A percentile compares a stretch with the other conserved stretches of the same genome.
These are phyloP conservation scores for Globisporangium spiculum DNA, from an alignment of 352 stramenopile species.

Conservation along the genomic window DNA sequence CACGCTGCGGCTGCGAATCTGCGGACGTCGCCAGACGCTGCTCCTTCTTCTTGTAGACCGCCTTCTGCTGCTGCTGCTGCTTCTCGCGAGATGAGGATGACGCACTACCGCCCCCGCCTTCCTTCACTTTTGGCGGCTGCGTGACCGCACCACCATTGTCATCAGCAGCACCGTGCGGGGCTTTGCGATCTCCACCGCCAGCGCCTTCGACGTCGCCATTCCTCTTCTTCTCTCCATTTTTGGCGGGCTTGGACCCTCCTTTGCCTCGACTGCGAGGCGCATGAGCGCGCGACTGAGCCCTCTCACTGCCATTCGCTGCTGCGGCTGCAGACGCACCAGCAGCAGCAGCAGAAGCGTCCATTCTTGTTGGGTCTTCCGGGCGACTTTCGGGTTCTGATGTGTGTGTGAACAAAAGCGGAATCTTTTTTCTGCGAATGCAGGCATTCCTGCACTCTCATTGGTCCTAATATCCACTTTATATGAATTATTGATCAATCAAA, in stretches of 20 bases:
- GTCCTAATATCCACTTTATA: background rate
- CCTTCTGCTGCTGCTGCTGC: background rate
- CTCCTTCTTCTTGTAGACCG: constrained; percentile 7
- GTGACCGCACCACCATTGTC: background rate
- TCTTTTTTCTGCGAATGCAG: background rate
- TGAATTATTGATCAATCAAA: background rate
- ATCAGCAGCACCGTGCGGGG: background rate
- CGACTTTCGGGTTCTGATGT: background rate
- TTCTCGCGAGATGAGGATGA: background rate
- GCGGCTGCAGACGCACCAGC: background rate
- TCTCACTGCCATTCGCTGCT: background rate
- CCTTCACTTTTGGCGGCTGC: background rate
- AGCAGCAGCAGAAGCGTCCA: background rate
- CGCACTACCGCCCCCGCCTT: background rate
- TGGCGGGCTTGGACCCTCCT: background rate
- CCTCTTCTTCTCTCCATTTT: background rate
- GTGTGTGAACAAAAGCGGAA: background rate
- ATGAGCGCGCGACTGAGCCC: background rate
- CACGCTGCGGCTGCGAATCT: background rate
- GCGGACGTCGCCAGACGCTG: background rate
- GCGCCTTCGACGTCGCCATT: background rate
- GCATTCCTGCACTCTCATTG: background rate
- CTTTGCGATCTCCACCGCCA: background rate
- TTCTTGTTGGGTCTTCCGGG: background rate
- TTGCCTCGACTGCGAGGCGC: background rate